phyloP scores from a whole-genome alignment of 257 asterid species.

The Anisodus tanguticus region DNA sequence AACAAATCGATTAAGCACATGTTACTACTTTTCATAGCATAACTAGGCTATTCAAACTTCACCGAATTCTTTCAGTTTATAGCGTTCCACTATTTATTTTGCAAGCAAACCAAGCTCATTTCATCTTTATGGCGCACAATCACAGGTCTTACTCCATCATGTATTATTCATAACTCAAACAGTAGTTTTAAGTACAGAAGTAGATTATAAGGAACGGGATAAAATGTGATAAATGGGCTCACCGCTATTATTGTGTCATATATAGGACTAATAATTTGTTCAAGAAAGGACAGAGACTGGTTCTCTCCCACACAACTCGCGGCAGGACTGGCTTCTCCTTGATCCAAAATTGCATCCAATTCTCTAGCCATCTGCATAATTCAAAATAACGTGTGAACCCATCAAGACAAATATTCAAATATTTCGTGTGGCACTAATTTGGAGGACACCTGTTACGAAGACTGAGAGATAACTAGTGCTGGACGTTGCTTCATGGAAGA shows the following conservation, averaged over 20 bases:
- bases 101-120: background rate
- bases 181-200: background rate
- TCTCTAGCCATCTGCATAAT: slow-evolving; percentile 90
- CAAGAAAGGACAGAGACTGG: slow-evolving; percentile 74
- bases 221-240: slow-evolving; percentile 40
- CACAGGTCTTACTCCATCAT: slow-evolving; percentile 14
- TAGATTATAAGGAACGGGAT: slow-evolving; percentile 5
- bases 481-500: background rate
- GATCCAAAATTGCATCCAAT: slow-evolving; percentile 82
- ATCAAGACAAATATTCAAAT: background rate
- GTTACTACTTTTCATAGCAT: background rate
- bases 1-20: background rate
- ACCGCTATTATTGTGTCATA: slow-evolving; percentile 58
- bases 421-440: background rate
- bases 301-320: slow-evolving; percentile 55
- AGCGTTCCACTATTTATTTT: background rate
- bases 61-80: slow-evolving; percentile 7
- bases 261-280: slow-evolving; percentile 72
- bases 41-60: slow-evolving; percentile 25
- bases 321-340: slow-evolving; percentile 73
- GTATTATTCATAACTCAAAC: background rate
- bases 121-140: background rate
- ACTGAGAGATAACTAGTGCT: background rate
- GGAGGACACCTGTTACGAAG: background rate
- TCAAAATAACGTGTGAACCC: slow-evolving; percentile 23